Conservation (phyloP, 306 rosid species). For the Quercus variabilis region DNA sequence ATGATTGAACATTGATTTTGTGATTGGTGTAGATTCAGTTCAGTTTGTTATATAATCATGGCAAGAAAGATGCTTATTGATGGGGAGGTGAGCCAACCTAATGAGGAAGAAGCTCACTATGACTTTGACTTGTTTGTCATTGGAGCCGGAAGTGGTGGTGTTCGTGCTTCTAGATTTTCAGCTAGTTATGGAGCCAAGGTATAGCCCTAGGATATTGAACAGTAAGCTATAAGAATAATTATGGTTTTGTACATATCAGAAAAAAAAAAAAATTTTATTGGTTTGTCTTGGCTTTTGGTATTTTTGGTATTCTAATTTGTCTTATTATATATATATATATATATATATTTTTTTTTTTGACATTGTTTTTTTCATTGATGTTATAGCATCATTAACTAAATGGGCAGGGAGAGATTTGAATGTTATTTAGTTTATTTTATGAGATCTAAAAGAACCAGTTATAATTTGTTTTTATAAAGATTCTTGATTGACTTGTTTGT, state of each 20-base stretch:
- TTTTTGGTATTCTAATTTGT: not conserved
- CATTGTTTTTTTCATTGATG: not conserved
- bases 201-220: not conserved
- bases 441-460: not conserved
- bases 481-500: not conserved
- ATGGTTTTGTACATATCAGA: not conserved
- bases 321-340: too few relatives aligned
- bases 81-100: slow-evolving; percentile 46
- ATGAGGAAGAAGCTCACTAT: slow-evolving; percentile 39
- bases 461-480: not conserved
- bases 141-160: slow-evolving; percentile 99
- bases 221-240: not conserved
- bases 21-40: slow-evolving; percentile 19
- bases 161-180: slow-evolving; percentile 88
- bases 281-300: not conserved
- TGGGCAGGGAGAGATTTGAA: not conserved
- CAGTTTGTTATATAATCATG: slow-evolving; percentile 39
- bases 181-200: slow-evolving; percentile 91
- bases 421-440: too few relatives aligned
- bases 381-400: not conserved
- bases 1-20: not conserved
- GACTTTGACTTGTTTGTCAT: slow-evolving; percentile 86
- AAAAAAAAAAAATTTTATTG: too few relatives aligned
- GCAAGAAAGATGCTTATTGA: slow-evolving; percentile 85
- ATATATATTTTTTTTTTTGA: not conserved